Percentiles rank a stretch among this genome's conserved stretches.
phyloP scores from a whole-genome alignment of 352 stramenopile genomes.

The Globisporangium camurandrum region DNA sequence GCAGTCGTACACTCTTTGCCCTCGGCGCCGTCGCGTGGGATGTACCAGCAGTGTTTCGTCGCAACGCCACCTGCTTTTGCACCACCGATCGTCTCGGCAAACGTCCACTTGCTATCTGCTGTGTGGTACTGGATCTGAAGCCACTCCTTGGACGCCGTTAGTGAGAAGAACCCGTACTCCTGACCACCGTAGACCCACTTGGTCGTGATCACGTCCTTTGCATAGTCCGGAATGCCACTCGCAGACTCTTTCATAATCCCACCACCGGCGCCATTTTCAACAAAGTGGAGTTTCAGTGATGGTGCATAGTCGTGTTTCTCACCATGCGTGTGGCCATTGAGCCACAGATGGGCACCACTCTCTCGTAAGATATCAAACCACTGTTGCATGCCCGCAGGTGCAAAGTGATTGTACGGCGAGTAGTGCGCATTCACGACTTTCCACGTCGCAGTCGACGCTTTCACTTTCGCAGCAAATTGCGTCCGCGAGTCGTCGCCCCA shows the following conservation, averaged over 20 bases:
- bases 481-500: constrained; percentile 70
- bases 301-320: constrained; percentile 67
- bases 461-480: constrained; percentile 39
- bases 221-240: constrained; percentile 54
- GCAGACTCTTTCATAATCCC: constrained; percentile 76
- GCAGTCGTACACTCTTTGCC: constrained; percentile 27
- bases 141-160: constrained; percentile 58
- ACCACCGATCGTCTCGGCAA: constrained; percentile 36
- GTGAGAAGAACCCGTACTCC: constrained; percentile 66
- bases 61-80: constrained; percentile 41
- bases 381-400: constrained; percentile 38
- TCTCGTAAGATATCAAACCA: constrained; percentile 51
- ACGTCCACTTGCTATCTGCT: constrained; percentile 55
- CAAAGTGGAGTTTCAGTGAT: constrained; percentile 51
- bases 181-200: constrained; percentile 53
- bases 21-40: constrained; percentile 26
- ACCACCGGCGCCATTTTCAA: constrained; percentile 72
- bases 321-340: constrained; percentile 71
- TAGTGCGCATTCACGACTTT: constrained; percentile 86
- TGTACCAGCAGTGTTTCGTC: constrained; percentile 76
- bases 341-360: constrained; percentile 52
- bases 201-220: constrained; percentile 34
- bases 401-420: constrained; percentile 67
- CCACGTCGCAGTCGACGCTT: constrained; percentile 63
- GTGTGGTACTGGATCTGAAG: constrained; percentile 65